Percentiles rank a stretch among this genome's conserved stretches.
These are phyloP conservation scores for Gonium pectorale DNA, from an alignment of 139 green algal genomes.

Conservation along the genomic window DNA sequence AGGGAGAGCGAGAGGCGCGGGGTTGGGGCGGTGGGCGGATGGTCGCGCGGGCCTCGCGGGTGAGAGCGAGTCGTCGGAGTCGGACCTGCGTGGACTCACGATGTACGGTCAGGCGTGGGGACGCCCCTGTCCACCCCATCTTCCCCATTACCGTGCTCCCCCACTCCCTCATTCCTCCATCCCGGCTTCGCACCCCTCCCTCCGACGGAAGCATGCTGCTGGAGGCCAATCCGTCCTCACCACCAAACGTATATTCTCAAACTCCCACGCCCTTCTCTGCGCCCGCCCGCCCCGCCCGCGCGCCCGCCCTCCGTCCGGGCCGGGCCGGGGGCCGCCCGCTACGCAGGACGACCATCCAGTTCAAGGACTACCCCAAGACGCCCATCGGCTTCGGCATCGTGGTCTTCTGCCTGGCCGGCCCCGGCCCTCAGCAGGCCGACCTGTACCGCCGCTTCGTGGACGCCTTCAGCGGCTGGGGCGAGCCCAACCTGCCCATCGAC, in stretches of 20 bases:
- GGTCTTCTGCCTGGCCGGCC: conserved; percentile 80
- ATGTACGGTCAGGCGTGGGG: background rate
- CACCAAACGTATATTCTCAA: background rate
- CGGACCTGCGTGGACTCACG: too few relatives aligned
- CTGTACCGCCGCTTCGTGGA: conserved; percentile 82
- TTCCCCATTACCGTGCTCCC: background rate
- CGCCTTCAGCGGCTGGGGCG: conserved; percentile 72
- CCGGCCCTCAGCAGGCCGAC: background rate
- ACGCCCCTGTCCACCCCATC: background rate
- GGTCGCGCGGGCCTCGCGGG: background rate
- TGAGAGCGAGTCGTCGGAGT: background rate
- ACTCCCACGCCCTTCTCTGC: background rate
- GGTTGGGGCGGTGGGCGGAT: background rate
- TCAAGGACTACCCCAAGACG: conserved; percentile 87
- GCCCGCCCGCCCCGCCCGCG: background rate
- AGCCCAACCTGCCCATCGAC: conserved; percentile 83
- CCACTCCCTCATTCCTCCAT: background rate
- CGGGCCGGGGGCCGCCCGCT: too few relatives aligned
- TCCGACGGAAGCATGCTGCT: background rate
- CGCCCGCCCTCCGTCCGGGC: too few relatives aligned
- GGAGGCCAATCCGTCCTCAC: background rate
- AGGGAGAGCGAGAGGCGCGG: too few relatives aligned
- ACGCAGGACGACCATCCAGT: conserved; percentile 52
- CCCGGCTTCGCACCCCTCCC: background rate
- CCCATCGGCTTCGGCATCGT: conserved; percentile 87